Base-by-base conservation (phyloP, 2,329 filamentous ascomycete genomes). In the Ophiobolus disseminans region DNA sequence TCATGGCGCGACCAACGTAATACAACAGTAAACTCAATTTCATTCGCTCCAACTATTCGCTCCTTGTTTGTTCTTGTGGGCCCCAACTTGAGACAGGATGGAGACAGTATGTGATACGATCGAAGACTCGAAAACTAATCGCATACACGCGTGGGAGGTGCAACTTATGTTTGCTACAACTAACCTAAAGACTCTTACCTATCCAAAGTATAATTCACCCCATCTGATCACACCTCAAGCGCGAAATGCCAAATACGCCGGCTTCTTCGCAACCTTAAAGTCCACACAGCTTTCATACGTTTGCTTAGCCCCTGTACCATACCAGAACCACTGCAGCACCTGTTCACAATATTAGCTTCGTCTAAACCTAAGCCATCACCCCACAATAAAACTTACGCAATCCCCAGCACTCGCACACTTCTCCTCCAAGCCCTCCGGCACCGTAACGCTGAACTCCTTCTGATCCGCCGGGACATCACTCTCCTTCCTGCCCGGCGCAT, bases 221-320 rank as follows among this genome's bases (percentile, higher is more conserved):
- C 23, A 6, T 7, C 6, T 7, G 23, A 6, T 7, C 23, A 26
- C 23, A 11, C 30, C 19, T 32, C 37, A 54, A 26, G 44, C 47
- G 6, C 22, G 48, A 32, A 57, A 51, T 16, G 39, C 25, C 8
- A 31, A 26, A 5, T 22, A 30, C 8, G 34, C 25, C 7, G 30
- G 30, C 42, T 45, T 54, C 38, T 51, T 51, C 21, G 38, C 32
- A 19, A 78, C 67, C 39, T 66, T 74, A 53, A 87, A 85, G 60
- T 86, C 84, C 31, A 86, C 74, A 64, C 83, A 86, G 42, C 78
- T 79, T 70, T 85, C 80, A 60, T 86, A 86, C 1, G 83, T 85
- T 74, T 87, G 84, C 49, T 78, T 62, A 37, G 81, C 78, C 45
- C 70, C 73, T 6, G 69, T 69, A 3, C 82, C 82, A 54, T 82